These are phyloP conservation scores for Amanita rubescens DNA, from an alignment of 768 basidiomycete genomes.

Conservation along the genomic window DNA sequence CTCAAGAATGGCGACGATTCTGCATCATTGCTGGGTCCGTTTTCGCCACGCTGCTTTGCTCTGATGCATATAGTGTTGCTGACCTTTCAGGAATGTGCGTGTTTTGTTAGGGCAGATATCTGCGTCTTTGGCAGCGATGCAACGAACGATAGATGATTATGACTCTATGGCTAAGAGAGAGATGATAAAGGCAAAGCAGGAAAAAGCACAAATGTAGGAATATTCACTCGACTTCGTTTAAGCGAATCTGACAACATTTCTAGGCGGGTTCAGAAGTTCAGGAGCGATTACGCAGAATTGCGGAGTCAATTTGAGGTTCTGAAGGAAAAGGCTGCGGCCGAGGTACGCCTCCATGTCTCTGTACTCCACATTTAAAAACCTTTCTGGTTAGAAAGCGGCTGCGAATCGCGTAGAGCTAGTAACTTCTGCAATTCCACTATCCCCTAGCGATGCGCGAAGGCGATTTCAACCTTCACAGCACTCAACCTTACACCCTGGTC, in stretches of 20 bases:
- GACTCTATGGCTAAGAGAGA: constrained; percentile 95
- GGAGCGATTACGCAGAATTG: constrained; percentile 78
- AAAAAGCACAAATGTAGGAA: constrained; percentile 86
- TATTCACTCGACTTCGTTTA: background rate
- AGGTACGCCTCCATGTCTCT: constrained; percentile 26
- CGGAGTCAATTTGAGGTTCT: constrained; percentile 74
- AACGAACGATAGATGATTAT: constrained; percentile 93
- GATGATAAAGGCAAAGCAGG: constrained; percentile 92
- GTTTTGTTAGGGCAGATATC: constrained; percentile 84
- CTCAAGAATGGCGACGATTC: constrained; percentile 77
- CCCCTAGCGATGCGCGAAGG: constrained; percentile 56
- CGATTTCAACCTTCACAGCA: constrained; percentile 48
- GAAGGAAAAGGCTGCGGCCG: constrained; percentile 50
- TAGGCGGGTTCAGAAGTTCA: constrained; percentile 91
- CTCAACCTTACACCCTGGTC: constrained; percentile 48
- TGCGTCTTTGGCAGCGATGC: constrained; percentile 92
- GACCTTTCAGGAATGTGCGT: constrained; percentile 8
- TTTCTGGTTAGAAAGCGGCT: constrained; percentile 42
- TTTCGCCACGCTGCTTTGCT: background rate
- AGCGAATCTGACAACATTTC: constrained; percentile 2
- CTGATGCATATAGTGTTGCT: constrained; percentile 6
- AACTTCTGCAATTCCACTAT: constrained; percentile 30
- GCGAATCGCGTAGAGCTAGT: constrained; percentile 62
- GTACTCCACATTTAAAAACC: background rate
- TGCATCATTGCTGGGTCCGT: constrained; percentile 70